Evolutionary conservation across 768 basidiomycete genomes (phyloP).

Genomic region (Myochromella boudieri): DNA sequence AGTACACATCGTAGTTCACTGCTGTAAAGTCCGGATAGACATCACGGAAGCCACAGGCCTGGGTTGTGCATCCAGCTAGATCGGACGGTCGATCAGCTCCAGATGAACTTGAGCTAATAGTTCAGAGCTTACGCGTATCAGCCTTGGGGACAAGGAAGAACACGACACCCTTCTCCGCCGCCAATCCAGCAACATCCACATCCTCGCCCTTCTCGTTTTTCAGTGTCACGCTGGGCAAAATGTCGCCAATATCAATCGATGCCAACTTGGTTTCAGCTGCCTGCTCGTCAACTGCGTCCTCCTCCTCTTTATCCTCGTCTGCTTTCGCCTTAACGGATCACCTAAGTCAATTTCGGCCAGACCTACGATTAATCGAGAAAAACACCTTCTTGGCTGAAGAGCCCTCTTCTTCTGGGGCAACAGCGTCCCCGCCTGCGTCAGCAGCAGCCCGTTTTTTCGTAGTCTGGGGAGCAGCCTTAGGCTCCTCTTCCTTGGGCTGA

Average conservation of each 20-base stretch:
- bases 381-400: slow-evolving; percentile 41
- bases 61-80: slow-evolving; percentile 85
- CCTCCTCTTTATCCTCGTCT: slow-evolving; percentile 26
- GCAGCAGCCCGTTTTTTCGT: slow-evolving; percentile 44
- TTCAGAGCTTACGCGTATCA: slow-evolving; percentile 65
- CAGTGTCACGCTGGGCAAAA: slow-evolving; percentile 69
- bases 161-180: slow-evolving; percentile 72
- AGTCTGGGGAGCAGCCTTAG: slow-evolving; percentile 25
- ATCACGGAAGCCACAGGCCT: slow-evolving; percentile 93
- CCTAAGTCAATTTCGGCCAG: neutral
- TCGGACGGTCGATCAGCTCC: neutral
- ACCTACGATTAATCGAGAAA: slow-evolving; percentile 8
- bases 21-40: slow-evolving; percentile 72
- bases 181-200: slow-evolving; percentile 62
- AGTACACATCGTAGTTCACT: slow-evolving; percentile 74
- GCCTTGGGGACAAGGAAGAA: slow-evolving; percentile 85
- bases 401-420: slow-evolving; percentile 29
- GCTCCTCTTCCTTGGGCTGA: slow-evolving; percentile 39
- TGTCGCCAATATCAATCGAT: slow-evolving; percentile 69
- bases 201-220: slow-evolving; percentile 88
- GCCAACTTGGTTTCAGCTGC: slow-evolving; percentile 23
- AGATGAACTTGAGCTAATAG: neutral
- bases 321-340: slow-evolving; percentile 32
- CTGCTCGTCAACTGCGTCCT: slow-evolving; percentile 17
- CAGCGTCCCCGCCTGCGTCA: slow-evolving; percentile 30